Percentiles rank a stretch among this genome's conserved stretches.
Evolutionary conservation across 345 rosid genomes (phyloP).

Genomic region (Toxicodendron radicans): DNA sequence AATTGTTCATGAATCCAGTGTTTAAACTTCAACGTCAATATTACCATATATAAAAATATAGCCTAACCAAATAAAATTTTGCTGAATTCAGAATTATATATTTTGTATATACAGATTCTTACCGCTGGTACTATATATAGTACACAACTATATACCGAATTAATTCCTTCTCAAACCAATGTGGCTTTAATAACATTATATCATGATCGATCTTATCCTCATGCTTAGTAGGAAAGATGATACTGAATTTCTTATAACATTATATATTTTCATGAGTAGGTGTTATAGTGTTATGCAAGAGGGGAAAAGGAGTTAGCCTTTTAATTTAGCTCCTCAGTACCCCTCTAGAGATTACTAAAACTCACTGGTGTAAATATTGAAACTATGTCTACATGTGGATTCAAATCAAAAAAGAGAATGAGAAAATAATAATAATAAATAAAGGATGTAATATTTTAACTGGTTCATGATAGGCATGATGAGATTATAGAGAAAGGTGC

Average conservation of each 20-base stretch:
- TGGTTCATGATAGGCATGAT: constrained; percentile 67
- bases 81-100: no score
- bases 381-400: no score
- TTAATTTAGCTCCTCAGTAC: background rate
- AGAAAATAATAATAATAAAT: background rate
- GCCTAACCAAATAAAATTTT: no score
- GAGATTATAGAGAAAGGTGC: constrained; percentile 68
- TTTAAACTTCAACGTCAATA: background rate
- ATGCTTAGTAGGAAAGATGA: background rate
- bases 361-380: background rate
- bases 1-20: background rate
- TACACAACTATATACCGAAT: no score
- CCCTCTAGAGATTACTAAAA: background rate
- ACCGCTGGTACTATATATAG: background rate
- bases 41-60: no score
- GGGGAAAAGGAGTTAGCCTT: background rate
- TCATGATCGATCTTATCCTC: background rate
- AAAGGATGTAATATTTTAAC: constrained; percentile 27
- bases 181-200: background rate
- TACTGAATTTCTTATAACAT: background rate
- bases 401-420: background rate
- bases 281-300: background rate
- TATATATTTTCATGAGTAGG: no score
- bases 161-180: background rate
- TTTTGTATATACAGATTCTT: background rate